Base-by-base conservation (phyloP, 331 rosid species). In the Arachis monticola region DNA sequence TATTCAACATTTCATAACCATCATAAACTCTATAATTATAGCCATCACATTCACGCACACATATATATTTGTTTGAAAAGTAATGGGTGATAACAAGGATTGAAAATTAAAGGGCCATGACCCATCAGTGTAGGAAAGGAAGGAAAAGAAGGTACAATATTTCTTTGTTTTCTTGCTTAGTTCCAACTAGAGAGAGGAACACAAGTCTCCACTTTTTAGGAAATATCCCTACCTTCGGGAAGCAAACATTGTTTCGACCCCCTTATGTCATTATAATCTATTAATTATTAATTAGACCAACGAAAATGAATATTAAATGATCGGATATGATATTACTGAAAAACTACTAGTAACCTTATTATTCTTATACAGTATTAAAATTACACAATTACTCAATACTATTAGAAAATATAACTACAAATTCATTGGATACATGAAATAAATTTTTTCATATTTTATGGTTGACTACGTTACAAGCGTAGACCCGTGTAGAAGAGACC, bases 401-500 rank as follows among this genome's bases (percentile, higher is more conserved):
- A n/a, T n/a, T n/a, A n/a, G n/a, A n/a, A n/a, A n/a, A n/a, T n/a
- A n/a, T n/a, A 32, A 32, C 38, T 2, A 32, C 38, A 1, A 32
- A 32, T 1, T 32, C 2, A 32, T 2, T 32, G 2, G 2, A 32
- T 32, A 32, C 38, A 32, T 32, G 2, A 32, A 32, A 32, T 32
- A n/a, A n/a, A n/a, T n/a, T n/a, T n/a, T n/a, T n/a, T n/a, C n/a
- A n/a, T n/a, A n/a, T n/a, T n/a, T n/a, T 55, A 61, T 40, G 50
- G 10, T 12, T 63, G 10, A 35, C 5, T 38, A 12, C 3, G 14
- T 6, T 64, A 69, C 57, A 10, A 17, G 27, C 65, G 13, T 73
- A 60, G 65, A 67, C 74, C 61, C 71, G 60, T 3, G 14, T 35
- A 35, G 38, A 46, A 52, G 61, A 45, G 52, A 64, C 22, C 12